Base-by-base conservation (phyloP, 371 early-diverging fungal genomes). In the Nematocida sp. region DNA sequence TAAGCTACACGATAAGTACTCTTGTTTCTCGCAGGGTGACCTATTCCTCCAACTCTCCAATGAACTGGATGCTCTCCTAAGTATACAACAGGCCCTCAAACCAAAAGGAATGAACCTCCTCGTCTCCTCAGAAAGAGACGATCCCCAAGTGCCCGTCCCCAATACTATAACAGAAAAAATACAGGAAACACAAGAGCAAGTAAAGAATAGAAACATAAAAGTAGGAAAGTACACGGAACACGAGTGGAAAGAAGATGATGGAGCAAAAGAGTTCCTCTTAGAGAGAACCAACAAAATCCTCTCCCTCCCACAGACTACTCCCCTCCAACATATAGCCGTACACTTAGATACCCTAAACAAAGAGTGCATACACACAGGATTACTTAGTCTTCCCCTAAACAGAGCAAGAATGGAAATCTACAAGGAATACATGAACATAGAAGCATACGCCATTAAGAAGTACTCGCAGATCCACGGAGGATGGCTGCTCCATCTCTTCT, bases 401-500 rank as follows among this genome's bases (percentile, higher is more conserved):
- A 71, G 60, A n/a, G 75, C 75, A 3, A 28, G 75, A 28, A 11
- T 18, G n/a, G 35, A 28, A 11, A 71, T 71, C 23, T 71, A 71
- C 63, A 71, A 51, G 35, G 63, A 50, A 30, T 71, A 48, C 33
- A 49, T 60, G 25, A 23, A 50, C 28, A 11, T 50, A 4, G 18
- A 36, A 0, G 66, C 61, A 16, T 71, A 71, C 36, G 48, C 47
- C 61, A 30, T 35, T n/a, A 20, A 26, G 18, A 61, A 23, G 63
- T 71, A 61, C 42, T 47, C 63, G 20, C 49, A 71, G 23, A 54
- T 71, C 18, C 63, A 71, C 32, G 26, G 26, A 11, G 75, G 63
- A n/a, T 71, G 75, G 75, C 75, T 71, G 16, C 63, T 71, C 26
- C 75, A 71, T 36, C 75, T 71, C 30, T 71, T 71, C 57, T 36